These are phyloP conservation scores for Verticillium tricorpus DNA, from an alignment of 2,329 filamentous ascomycete genomes.

Conservation along the genomic window DNA sequence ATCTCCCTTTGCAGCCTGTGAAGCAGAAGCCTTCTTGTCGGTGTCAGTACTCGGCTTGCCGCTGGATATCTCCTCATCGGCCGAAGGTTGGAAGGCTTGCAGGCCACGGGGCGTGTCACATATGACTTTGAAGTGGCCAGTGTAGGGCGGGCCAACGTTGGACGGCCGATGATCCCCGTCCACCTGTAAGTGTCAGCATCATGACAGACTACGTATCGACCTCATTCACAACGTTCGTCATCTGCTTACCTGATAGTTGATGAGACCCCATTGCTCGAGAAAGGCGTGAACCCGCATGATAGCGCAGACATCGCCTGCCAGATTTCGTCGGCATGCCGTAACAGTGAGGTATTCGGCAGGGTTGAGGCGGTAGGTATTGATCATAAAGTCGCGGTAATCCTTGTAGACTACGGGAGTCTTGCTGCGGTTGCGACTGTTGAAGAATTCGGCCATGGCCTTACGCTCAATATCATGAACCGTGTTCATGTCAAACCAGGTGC, in stretches of 20 bases:
- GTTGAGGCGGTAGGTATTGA: conserved; percentile 97
- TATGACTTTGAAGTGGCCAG: conserved; percentile 93
- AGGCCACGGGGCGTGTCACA: conserved; percentile 93
- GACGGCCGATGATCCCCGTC: conserved; percentile 94
- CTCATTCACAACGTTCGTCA: not conserved
- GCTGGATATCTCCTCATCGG: conserved; percentile 63
- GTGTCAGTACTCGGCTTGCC: conserved; percentile 62
- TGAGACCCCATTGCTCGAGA: conserved; percentile 96
- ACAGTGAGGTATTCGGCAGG: conserved; percentile 95
- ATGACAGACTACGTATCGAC: not conserved
- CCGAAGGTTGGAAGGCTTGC: conserved; percentile 89
- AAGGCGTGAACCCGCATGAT: conserved; percentile 99
- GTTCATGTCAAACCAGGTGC: conserved; percentile 99
- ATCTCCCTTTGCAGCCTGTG: conserved; percentile 50
- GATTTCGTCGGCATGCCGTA: conserved; percentile 88
- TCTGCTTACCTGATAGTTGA: conserved; percentile 85
- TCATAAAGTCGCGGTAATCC: conserved; percentile 99
- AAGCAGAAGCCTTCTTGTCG: conserved; percentile 56
- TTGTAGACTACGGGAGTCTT: conserved; percentile 97
- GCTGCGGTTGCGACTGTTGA: conserved; percentile 96
- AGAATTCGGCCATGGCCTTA: conserved; percentile 95
- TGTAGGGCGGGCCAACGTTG: conserved; percentile 93
- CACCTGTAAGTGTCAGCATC: conserved; percentile 53
- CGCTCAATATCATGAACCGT: conserved; percentile 84
- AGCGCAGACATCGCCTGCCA: conserved; percentile 95